Percentiles rank a stretch among this genome's conserved stretches.
These are phyloP conservation scores for Dillenia turbinata DNA, from an alignment of 164 flowering plant genomes.

Conservation along the genomic window DNA sequence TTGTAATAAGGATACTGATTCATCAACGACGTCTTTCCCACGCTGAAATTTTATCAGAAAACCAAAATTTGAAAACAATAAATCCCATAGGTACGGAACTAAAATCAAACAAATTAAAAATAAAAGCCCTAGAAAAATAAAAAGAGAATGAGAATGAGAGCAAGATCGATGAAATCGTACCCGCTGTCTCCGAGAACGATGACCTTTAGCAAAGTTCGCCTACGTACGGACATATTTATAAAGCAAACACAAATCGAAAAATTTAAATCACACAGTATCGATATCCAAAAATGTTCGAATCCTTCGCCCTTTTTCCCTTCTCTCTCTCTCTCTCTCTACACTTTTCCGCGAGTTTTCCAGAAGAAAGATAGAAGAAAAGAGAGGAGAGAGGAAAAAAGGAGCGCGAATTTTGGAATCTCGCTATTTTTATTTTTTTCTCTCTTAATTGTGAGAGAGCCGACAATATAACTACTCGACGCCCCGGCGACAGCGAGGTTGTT, in stretches of 20 bases:
- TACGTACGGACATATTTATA: slow-evolving; percentile 58
- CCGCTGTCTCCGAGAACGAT: slow-evolving; percentile 98
- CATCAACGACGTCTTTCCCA: slow-evolving; percentile 93
- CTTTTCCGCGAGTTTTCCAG: too few species aligned
- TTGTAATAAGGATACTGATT: slow-evolving; percentile 77
- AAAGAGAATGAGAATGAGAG: background rate
- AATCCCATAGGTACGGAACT: background rate
- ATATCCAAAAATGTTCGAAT: too few species aligned
- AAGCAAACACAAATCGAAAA: background rate
- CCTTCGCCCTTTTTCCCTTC: too few species aligned
- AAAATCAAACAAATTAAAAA: slow-evolving; percentile 1
- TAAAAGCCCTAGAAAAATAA: slow-evolving; percentile 1
- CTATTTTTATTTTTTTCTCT: too few species aligned
- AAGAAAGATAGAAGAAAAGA: too few species aligned
- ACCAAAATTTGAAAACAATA: background rate
- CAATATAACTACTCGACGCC: too few species aligned
- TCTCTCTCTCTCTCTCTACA: background rate
- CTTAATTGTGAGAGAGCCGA: too few species aligned
- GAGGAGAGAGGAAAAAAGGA: too few species aligned
- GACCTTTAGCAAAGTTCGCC: slow-evolving; percentile 85
- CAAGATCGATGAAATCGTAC: slow-evolving; percentile 24
- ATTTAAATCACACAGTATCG: background rate
- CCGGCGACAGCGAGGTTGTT: too few species aligned
- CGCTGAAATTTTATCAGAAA: slow-evolving; percentile 43
- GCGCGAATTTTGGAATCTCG: too few species aligned